These are phyloP conservation scores for Geotrichum aggregatum DNA, from an alignment of 1,139 yeast genomes.

Conservation along the genomic window DNA sequence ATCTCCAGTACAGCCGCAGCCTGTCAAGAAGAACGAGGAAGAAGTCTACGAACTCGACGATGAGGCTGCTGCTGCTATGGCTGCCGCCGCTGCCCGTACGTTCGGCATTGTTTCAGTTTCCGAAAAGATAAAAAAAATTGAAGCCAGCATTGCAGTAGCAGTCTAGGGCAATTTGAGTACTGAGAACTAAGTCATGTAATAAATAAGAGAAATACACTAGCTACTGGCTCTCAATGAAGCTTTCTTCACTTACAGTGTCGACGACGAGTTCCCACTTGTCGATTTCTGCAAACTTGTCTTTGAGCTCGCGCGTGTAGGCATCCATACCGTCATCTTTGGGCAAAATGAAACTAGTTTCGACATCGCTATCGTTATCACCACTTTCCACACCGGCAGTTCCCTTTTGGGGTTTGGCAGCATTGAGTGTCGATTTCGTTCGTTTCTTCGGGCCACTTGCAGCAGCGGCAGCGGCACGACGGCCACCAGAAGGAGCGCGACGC, in stretches of 20 bases:
- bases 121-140: slow-evolving; percentile 1
- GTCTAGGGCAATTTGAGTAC: neutral
- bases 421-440: neutral
- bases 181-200: neutral
- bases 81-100: slow-evolving; percentile 20
- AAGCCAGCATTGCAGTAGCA: neutral
- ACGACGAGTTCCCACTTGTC: slow-evolving; percentile 19
- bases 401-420: neutral
- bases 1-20: neutral
- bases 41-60: slow-evolving; percentile 3
- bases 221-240: neutral
- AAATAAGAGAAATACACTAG: neutral
- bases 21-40: neutral
- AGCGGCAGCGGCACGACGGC: too few relatives aligned
- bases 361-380: slow-evolving; percentile 1
- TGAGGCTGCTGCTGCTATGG: slow-evolving; percentile 15
- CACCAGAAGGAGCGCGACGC: neutral
- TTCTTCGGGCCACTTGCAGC: too few relatives aligned
- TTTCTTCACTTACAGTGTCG: slow-evolving; percentile 15
- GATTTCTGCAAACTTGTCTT: slow-evolving; percentile 21
- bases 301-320: slow-evolving; percentile 6
- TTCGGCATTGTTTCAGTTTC: slow-evolving; percentile 15
- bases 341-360: neutral
- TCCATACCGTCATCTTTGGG: slow-evolving; percentile 5
- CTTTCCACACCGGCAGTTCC: neutral